A percentile compares a stretch with the other conserved stretches of the same genome.
Evolutionary conservation across 1,284 basidiomycete genomes (phyloP).

Genomic region (Pseudozyma hubeiensis): DNA sequence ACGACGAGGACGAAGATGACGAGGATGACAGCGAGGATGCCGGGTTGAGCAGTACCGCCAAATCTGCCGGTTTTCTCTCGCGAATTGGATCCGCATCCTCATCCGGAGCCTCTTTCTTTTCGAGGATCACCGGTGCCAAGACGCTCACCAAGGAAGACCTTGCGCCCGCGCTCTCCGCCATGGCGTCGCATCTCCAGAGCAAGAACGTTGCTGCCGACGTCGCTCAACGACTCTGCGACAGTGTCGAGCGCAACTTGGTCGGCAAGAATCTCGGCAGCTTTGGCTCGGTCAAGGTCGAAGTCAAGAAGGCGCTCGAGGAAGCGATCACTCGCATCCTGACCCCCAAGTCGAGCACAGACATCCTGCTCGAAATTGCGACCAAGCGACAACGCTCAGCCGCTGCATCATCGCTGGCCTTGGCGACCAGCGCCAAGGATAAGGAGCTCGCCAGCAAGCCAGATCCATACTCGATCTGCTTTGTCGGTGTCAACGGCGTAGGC

Average conservation of each 20-base stretch:
- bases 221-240: slow-evolving; percentile 91
- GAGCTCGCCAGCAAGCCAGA: slow-evolving; percentile 73
- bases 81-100: slow-evolving; percentile 69
- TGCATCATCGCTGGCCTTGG: slow-evolving; percentile 62
- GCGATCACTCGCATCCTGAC: slow-evolving; percentile 94
- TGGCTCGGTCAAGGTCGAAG: slow-evolving; percentile 79
- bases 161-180: slow-evolving; percentile 86
- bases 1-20: slow-evolving; percentile 72
- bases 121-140: slow-evolving; percentile 78
- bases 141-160: slow-evolving; percentile 84
- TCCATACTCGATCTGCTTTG: slow-evolving; percentile 94
- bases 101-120: slow-evolving; percentile 52
- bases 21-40: slow-evolving; percentile 72
- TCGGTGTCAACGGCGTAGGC: slow-evolving; percentile 99
- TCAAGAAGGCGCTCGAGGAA: slow-evolving; percentile 83
- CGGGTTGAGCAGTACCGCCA: slow-evolving; percentile 12
- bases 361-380: slow-evolving; percentile 78
- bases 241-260: slow-evolving; percentile 86
- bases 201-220: slow-evolving; percentile 99
- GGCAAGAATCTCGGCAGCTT: slow-evolving; percentile 75
- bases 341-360: slow-evolving; percentile 94
- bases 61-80: slow-evolving; percentile 73
- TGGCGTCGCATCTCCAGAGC: slow-evolving; percentile 97
- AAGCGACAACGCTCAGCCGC: slow-evolving; percentile 68
- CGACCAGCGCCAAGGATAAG: slow-evolving; percentile 58